Evolutionary conservation across 176 grass and related monocot genomes (phyloP).

Genomic region (Eremochloa ophiuroides): DNA sequence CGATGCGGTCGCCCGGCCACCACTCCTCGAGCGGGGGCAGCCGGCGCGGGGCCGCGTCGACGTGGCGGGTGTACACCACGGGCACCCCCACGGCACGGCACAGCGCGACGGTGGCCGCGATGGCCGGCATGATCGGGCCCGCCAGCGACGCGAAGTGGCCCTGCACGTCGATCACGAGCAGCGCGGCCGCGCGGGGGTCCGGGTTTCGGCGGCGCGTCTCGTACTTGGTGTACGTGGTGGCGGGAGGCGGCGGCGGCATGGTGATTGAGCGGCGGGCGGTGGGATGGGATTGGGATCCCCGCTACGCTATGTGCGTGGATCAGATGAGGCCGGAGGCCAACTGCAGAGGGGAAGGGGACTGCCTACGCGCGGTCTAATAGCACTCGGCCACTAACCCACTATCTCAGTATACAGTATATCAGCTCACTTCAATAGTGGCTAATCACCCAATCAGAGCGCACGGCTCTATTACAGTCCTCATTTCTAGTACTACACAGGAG

Average conservation of each 20-base stretch:
- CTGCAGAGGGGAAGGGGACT: no score
- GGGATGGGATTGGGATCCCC: neutral
- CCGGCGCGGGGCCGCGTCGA: conserved; percentile 28
- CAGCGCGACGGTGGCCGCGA: conserved; percentile 44
- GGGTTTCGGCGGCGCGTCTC: conserved; percentile 55
- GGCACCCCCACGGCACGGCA: conserved; percentile 43
- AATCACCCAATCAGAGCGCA: no score
- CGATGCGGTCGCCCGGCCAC: conserved; percentile 56
- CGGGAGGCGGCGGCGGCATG: conserved; percentile 9
- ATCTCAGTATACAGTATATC: no score
- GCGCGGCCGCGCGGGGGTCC: conserved; percentile 31
- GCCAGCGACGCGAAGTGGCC: conserved; percentile 52
- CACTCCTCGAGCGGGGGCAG: conserved; percentile 45
- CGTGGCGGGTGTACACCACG: conserved; percentile 62
- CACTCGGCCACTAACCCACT: no score
- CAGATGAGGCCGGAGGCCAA: neutral
- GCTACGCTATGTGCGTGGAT: neutral
- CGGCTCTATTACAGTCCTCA: no score
- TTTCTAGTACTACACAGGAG: no score
- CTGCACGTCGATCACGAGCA: conserved; percentile 76
- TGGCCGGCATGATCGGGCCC: conserved; percentile 29
- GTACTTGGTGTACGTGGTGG: conserved; percentile 31
- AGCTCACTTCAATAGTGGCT: no score
- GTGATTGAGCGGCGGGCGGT: neutral
- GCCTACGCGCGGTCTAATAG: no score